phyloP scores from a whole-genome alignment of 345 rosid genomes.

The Moricandia arvensis region DNA sequence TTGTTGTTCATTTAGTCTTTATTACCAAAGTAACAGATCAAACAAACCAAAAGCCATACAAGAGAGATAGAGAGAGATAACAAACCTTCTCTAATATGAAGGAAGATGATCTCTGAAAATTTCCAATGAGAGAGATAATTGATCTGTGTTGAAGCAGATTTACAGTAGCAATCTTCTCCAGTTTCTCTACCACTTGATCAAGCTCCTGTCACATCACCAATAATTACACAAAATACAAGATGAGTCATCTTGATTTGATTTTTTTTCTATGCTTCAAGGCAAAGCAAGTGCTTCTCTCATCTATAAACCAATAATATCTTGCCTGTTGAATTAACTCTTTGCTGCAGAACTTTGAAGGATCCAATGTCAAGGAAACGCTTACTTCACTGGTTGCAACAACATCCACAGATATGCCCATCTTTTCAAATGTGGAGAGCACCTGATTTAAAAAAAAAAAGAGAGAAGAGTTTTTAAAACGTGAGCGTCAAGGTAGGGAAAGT shows the following conservation, averaged over 20 bases:
- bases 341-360: slow-evolving; percentile 7
- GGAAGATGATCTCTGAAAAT: slow-evolving; percentile 79
- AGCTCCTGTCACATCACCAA: not conserved
- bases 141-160: slow-evolving; percentile 71
- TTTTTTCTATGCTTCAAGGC: not conserved
- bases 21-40: not conserved
- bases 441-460: not conserved
- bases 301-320: not conserved
- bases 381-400: slow-evolving; percentile 15
- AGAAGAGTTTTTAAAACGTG: not conserved
- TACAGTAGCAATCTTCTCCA: slow-evolving; percentile 81
- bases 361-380: slow-evolving; percentile 6
- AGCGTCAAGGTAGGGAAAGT: not conserved
- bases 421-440: slow-evolving; percentile 9
- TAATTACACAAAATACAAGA: not conserved
- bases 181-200: slow-evolving; percentile 80
- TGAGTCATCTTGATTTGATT: not conserved
- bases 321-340: not conserved
- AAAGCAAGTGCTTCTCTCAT: not conserved
- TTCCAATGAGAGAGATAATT: slow-evolving; percentile 84
- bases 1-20: slow-evolving; percentile 1
- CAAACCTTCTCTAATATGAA: slow-evolving; percentile 79
- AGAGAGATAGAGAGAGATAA: not conserved
- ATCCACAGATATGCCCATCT: not conserved
- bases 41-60: not conserved